phyloP scores from a whole-genome alignment of 768 basidiomycete species.

The Phallus indusiatus region DNA sequence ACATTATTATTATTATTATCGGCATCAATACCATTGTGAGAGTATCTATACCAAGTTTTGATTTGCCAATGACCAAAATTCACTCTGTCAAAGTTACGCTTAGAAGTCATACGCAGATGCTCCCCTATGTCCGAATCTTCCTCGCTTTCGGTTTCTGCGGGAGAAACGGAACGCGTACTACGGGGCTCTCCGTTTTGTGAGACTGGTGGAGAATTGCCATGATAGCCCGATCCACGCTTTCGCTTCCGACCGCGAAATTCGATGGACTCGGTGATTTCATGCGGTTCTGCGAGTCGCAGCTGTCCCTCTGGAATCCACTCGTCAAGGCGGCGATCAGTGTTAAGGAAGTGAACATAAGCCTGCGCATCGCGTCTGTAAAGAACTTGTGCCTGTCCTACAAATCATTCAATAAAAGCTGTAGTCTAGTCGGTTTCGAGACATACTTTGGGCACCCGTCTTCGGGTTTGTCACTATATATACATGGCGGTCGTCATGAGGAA shows the following conservation, averaged over 20 bases:
- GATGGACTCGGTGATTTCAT: conserved; percentile 14
- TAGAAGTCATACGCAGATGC: conserved; percentile 55
- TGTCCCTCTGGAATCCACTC: conserved; percentile 53
- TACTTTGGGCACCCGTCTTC: conserved; percentile 4
- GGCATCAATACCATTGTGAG: background rate
- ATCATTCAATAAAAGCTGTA: background rate
- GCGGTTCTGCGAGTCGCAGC: conserved; percentile 25
- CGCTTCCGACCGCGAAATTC: conserved; percentile 25
- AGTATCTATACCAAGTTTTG: conserved; percentile 65
- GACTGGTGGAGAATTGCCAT: background rate
- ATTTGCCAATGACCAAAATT: conserved; percentile 81
- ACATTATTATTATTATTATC: background rate
- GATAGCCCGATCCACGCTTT: conserved; percentile 13
- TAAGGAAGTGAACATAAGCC: conserved; percentile 65
- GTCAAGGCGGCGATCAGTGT: conserved; percentile 63
- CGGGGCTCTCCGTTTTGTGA: background rate
- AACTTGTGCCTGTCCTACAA: conserved; percentile 38
- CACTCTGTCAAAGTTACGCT: conserved; percentile 81
- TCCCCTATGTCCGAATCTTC: conserved; percentile 63
- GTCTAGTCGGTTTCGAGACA: background rate
- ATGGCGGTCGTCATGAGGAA: background rate
- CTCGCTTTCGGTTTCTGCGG: conserved; percentile 26
- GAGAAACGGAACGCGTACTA: background rate
- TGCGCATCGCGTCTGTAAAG: conserved; percentile 39
- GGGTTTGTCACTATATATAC: conserved; percentile 7